Conservation (phyloP, 2,329 filamentous ascomycete genomes). For the Macrophomina pseudophaseolina region DNA sequence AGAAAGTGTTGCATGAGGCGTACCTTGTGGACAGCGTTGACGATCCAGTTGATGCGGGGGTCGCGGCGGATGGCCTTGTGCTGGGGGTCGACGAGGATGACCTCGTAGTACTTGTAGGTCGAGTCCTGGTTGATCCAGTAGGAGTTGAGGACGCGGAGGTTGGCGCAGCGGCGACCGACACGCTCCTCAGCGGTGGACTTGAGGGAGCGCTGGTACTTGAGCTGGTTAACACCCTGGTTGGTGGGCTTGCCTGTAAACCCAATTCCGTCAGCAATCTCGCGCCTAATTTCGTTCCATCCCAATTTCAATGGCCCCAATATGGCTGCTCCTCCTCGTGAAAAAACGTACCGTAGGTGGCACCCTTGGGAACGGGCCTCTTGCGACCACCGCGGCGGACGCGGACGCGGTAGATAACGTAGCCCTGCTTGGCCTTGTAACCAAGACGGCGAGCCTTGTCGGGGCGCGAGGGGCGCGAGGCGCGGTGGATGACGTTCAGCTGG, state of each 20-base stretch:
- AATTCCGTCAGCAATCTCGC: slow-evolving; percentile 28
- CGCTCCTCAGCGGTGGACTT: slow-evolving; percentile 98
- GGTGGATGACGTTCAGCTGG: slow-evolving; percentile 99
- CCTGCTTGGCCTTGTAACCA: slow-evolving; percentile 99
- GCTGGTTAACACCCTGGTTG: slow-evolving; percentile 99
- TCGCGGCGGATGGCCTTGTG: slow-evolving; percentile 99
- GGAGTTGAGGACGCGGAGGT: slow-evolving; percentile 98
- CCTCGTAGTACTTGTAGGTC: slow-evolving; percentile 99
- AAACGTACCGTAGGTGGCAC: slow-evolving; percentile 90
- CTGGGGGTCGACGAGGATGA: slow-evolving; percentile 99
- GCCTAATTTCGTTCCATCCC: not conserved
- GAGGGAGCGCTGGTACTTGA: slow-evolving; percentile 99
- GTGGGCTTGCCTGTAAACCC: slow-evolving; percentile 87
- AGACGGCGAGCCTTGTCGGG: slow-evolving; percentile 99
- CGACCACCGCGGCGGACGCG: slow-evolving; percentile 98
- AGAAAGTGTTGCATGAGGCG: slow-evolving; percentile 12
- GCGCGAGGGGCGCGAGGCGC: slow-evolving; percentile 95
- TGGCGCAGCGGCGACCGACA: slow-evolving; percentile 98
- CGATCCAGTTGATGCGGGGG: slow-evolving; percentile 99
- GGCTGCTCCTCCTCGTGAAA: not conserved
- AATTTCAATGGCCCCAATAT: not conserved
- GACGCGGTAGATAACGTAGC: slow-evolving; percentile 99
- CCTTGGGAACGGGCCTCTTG: slow-evolving; percentile 96
- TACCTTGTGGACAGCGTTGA: slow-evolving; percentile 96
- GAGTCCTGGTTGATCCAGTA: slow-evolving; percentile 99